Conservation (phyloP, 495 filamentous ascomycete species). For the Corynascus novoguineensis region DNA sequence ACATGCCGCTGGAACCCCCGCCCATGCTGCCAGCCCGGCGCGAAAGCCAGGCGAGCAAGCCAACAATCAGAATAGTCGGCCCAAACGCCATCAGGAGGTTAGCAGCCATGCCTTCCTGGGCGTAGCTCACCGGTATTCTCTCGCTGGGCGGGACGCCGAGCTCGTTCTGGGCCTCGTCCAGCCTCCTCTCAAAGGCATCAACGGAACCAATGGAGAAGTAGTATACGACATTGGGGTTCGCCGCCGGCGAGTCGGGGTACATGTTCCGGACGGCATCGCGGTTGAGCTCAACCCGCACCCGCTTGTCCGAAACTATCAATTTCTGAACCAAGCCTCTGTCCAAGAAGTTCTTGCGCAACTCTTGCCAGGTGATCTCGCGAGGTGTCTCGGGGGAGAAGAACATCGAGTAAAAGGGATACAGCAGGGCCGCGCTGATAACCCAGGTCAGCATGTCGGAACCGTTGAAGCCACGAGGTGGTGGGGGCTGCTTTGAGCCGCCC, state of each 20-base stretch:
- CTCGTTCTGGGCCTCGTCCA: constrained; percentile 83
- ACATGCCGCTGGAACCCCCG: constrained; percentile 70
- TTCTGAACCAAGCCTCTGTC: constrained; percentile 95
- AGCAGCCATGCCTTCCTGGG: constrained; percentile 63
- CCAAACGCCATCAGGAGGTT: constrained; percentile 69
- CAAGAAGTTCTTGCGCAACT: constrained; percentile 84
- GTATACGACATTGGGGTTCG: constrained; percentile 67
- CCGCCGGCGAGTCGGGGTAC: constrained; percentile 77
- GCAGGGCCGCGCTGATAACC: constrained; percentile 7
- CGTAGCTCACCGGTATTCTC: constrained; percentile 85
- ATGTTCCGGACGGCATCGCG: constrained; percentile 68
- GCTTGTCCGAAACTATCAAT: constrained; percentile 67
- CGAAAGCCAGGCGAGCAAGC: constrained; percentile 65
- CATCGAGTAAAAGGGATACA: constrained; percentile 23
- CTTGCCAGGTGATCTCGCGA: constrained; percentile 94
- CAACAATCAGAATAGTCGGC: constrained; percentile 81
- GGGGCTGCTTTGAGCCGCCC: constrained; percentile 1
- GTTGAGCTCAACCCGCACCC: constrained; percentile 78
- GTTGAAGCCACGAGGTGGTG: constrained; percentile 6
- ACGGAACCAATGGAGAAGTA: constrained; percentile 95
- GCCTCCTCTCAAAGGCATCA: constrained; percentile 79
- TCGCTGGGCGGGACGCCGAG: constrained; percentile 76
- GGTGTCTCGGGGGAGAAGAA: constrained; percentile 19
- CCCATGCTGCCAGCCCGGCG: constrained; percentile 54
- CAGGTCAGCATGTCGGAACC: constrained; percentile 14